Evolutionary conservation across 345 rosid genomes (phyloP).

Genomic region (Sonneratia caseolaris): DNA sequence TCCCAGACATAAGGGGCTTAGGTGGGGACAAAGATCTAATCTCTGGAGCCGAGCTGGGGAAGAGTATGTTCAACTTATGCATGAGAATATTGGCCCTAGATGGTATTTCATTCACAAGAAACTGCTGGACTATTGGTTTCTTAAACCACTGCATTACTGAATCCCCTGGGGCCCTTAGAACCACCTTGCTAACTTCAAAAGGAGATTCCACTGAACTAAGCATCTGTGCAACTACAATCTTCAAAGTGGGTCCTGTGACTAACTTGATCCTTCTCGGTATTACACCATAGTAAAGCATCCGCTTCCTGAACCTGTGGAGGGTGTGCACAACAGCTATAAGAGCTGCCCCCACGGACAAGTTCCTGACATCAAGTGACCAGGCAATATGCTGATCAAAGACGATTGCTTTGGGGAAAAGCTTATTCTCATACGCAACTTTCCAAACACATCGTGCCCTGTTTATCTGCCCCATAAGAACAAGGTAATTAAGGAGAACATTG

Average conservation of each 20-base stretch:
- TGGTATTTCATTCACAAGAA: slow-evolving; percentile 83
- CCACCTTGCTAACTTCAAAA: slow-evolving; percentile 92
- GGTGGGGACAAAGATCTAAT: slow-evolving; percentile 72
- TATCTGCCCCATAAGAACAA: slow-evolving; percentile 91
- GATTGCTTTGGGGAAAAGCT: slow-evolving; percentile 94
- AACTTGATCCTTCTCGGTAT: slow-evolving; percentile 88
- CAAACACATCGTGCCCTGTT: slow-evolving; percentile 93
- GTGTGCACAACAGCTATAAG: slow-evolving; percentile 93
- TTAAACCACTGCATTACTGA: slow-evolving; percentile 94
- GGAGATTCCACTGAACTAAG: slow-evolving; percentile 90
- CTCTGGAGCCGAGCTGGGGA: slow-evolving; percentile 96
- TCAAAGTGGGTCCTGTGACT: slow-evolving; percentile 90
- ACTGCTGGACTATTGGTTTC: slow-evolving; percentile 95
- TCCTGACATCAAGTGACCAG: slow-evolving; percentile 95
- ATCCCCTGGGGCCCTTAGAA: slow-evolving; percentile 84
- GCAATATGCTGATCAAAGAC: slow-evolving; percentile 96
- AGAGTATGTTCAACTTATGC: slow-evolving; percentile 80
- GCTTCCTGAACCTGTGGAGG: slow-evolving; percentile 87
- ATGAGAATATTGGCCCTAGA: slow-evolving; percentile 82
- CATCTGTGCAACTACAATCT: slow-evolving; percentile 87
- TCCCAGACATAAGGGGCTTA: slow-evolving; percentile 42
- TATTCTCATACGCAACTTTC: slow-evolving; percentile 96
- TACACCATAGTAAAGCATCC: slow-evolving; percentile 90
- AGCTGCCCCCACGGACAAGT: slow-evolving; percentile 93
- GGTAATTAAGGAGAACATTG: slow-evolving; percentile 90